Percentiles rank a stretch among this genome's conserved stretches.
Evolutionary conservation across 257 asterid genomes (phyloP).

Genomic region (Haberlea rhodopensis): DNA sequence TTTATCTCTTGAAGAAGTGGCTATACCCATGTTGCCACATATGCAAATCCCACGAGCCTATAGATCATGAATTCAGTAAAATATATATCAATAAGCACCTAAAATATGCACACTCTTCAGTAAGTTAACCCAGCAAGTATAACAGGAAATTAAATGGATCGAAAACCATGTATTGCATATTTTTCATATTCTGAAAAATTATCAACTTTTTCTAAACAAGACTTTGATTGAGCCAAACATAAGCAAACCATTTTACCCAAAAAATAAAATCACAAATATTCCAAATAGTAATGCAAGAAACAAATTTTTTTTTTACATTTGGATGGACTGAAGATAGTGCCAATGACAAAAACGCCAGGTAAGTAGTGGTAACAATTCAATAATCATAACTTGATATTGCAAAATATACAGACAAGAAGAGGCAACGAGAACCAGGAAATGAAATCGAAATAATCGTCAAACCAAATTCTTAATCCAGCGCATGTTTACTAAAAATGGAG

Average conservation of each 20-base stretch:
- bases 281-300: not conserved
- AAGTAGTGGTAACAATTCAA: not conserved
- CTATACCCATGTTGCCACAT: slow-evolving; percentile 76
- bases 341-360: not conserved
- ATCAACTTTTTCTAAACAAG: slow-evolving; percentile 4
- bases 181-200: slow-evolving; percentile 3
- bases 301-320: not conserved
- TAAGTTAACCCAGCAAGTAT: slow-evolving; percentile 1
- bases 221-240: slow-evolving; percentile 8
- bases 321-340: slow-evolving; percentile 4
- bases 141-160: slow-evolving; percentile 3
- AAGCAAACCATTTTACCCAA: not conserved
- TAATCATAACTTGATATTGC: not conserved
- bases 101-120: slow-evolving; percentile 4
- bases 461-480: not conserved
- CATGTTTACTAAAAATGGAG: not conserved
- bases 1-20: slow-evolving; percentile 90
- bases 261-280: not conserved
- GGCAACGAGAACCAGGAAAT: not conserved
- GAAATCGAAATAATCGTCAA: slow-evolving; percentile 3
- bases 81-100: slow-evolving; percentile 1
- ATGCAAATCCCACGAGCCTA: slow-evolving; percentile 96
- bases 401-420: not conserved
- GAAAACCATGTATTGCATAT: not conserved
- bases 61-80: slow-evolving; percentile 8